Base-by-base conservation (phyloP, 768 basidiomycete genomes). In the Heimioporus sp. region DNA sequence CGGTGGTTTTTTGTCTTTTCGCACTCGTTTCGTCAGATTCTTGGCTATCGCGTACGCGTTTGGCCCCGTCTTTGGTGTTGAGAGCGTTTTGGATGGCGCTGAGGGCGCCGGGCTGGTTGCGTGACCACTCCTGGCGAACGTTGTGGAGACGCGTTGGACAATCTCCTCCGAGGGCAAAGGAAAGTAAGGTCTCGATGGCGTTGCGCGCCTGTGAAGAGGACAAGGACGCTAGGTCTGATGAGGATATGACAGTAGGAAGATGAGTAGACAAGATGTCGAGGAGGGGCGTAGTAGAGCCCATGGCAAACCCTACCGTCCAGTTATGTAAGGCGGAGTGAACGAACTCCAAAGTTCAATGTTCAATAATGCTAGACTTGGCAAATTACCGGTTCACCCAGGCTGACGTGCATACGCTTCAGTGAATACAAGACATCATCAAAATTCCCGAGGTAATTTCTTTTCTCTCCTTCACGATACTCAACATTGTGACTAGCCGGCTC, bases 121-220 rank as follows among this genome's bases (percentile, higher is more conserved):
- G 54, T 0, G 53, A 46, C 70, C 72, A 71, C 19, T 65, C 61
- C 10, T 49, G 44, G 30, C 53, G 58, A 0, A 48, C 38, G 19
- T 60, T 48, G 41, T 36, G 28, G 19, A 59, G 48, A 19, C 39
- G 51, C 10, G 59, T 13, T 7, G 69, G 62, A 35, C 64, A 65
- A 15, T 63, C 61, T 4, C 50, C 63, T 1, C 70, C 70, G 17
- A 67, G 55, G 3, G 57, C 64, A 58, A 72, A 73, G 15, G 58
- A 42, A 30, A 71, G 59, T 10, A 73, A 31, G 0, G 51, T 54
- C 15, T 71, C 72, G 11, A 71, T 35, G 16, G 28, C 15, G 2
- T 38, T 20, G 3, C 58, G 51, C 0, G 48, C 36, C 20, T 58
- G 51, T 0, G 49, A 43, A 0, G 55, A 59, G 16, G 28, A 28